Conservation (phyloP, 2,329 filamentous ascomycete genomes). For the Amesomyces nigricolor region DNA sequence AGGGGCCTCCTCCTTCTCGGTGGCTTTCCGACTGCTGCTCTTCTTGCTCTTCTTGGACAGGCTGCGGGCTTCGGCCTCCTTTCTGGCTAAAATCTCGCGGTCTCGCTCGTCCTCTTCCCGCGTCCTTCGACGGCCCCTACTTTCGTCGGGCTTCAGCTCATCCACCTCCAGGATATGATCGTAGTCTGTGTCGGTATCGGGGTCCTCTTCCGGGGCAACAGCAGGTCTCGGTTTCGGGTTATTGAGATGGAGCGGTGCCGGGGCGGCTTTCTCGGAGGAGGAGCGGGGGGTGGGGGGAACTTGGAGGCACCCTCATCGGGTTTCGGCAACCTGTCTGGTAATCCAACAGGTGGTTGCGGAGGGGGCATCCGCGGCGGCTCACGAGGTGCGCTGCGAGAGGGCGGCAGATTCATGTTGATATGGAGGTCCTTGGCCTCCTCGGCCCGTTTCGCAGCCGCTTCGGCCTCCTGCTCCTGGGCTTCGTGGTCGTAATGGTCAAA, state of each 20-base stretch:
- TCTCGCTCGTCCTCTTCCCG: constrained; percentile 81
- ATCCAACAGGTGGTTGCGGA: constrained; percentile 41
- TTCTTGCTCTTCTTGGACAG: constrained; percentile 66
- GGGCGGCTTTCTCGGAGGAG: constrained; percentile 75
- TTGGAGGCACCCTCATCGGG: constrained; percentile 42
- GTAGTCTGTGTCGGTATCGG: constrained; percentile 71
- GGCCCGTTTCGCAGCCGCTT: constrained; percentile 42
- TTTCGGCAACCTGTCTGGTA: constrained; percentile 41
- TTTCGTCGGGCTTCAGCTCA: constrained; percentile 50
- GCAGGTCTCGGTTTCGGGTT: constrained; percentile 33
- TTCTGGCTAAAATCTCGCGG: constrained; percentile 61
- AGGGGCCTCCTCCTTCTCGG: constrained; percentile 38
- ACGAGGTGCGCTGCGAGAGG: constrained; percentile 51
- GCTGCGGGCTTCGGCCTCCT: constrained; percentile 65
- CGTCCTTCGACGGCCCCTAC: constrained; percentile 74
- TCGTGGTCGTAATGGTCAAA: constrained; percentile 52
- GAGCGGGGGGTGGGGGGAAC: constrained; percentile 49
- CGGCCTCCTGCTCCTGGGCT: constrained; percentile 44
- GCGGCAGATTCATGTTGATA: constrained; percentile 48
- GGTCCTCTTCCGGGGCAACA: constrained; percentile 46
- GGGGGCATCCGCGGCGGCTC: constrained; percentile 48
- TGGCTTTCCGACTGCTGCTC: constrained; percentile 43
- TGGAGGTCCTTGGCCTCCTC: constrained; percentile 44
- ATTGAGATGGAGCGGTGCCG: constrained; percentile 72
- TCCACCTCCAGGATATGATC: constrained; percentile 70